Evolutionary conservation across 2,329 filamentous ascomycete genomes (phyloP).

Genomic region (Polytolypa hystricis): DNA sequence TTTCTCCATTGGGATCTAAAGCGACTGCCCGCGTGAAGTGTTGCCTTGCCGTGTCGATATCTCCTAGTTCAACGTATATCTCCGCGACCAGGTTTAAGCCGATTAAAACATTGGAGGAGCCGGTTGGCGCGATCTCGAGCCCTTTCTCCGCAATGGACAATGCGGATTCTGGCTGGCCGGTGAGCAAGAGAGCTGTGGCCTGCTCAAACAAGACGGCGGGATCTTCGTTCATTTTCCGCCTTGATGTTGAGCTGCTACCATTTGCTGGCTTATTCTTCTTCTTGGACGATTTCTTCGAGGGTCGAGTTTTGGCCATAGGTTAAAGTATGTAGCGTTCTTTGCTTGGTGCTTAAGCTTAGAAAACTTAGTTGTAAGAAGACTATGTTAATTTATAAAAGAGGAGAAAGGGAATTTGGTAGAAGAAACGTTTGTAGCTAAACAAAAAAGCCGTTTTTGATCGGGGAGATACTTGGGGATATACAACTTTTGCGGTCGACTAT

Average conservation of each 20-base stretch:
- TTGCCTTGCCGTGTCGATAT: slow-evolving; percentile 60
- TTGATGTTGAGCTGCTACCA: slow-evolving; percentile 27
- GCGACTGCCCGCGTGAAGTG: slow-evolving; percentile 63
- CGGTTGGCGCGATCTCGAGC: slow-evolving; percentile 27
- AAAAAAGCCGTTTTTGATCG: too few species aligned
- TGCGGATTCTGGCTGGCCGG: slow-evolving; percentile 47
- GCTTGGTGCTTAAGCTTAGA: background rate
- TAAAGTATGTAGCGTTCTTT: background rate
- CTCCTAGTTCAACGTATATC: slow-evolving; percentile 71
- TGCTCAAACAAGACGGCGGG: slow-evolving; percentile 46
- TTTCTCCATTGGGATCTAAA: slow-evolving; percentile 63
- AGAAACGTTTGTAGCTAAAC: too few species aligned
- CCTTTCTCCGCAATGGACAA: slow-evolving; percentile 45
- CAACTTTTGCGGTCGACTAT: slow-evolving; percentile 2
- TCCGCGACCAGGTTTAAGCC: slow-evolving; percentile 70
- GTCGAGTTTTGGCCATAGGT: slow-evolving; percentile 43
- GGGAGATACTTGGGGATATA: slow-evolving; percentile 5
- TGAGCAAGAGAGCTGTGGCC: slow-evolving; percentile 47
- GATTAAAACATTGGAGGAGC: slow-evolving; percentile 34
- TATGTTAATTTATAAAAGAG: too few species aligned
- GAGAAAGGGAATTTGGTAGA: too few species aligned
- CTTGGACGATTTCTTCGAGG: slow-evolving; percentile 34
- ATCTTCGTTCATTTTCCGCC: slow-evolving; percentile 38
- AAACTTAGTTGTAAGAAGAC: too few species aligned
- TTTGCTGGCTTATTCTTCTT: slow-evolving; percentile 33